Conservation (phyloP, 768 basidiomycete species). For the Coprinellus micaceus region DNA sequence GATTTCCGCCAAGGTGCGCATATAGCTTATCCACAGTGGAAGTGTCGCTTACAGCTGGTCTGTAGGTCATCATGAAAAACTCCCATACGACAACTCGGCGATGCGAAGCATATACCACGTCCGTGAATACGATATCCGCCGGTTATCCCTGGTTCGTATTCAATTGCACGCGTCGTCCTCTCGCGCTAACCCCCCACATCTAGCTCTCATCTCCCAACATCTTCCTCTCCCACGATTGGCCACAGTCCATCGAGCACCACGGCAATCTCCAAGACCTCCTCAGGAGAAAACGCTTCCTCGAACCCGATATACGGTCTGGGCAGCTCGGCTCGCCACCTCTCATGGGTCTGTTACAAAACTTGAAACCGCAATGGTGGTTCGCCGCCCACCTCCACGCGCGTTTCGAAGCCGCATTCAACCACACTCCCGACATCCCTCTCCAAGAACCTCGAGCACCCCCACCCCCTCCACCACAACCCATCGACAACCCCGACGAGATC, state of each 20-base stretch:
- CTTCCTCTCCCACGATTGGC: conserved; percentile 98
- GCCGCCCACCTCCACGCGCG: conserved; percentile 86
- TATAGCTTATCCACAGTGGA: neutral
- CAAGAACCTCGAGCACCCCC: neutral
- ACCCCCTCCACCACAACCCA: conserved; percentile 3
- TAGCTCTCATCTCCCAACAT: conserved; percentile 63
- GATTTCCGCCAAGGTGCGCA: conserved; percentile 67
- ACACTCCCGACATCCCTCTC: conserved; percentile 22
- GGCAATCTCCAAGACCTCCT: conserved; percentile 68
- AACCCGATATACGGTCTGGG: conserved; percentile 60
- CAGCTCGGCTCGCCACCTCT: conserved; percentile 84
- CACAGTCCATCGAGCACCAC: conserved; percentile 75
- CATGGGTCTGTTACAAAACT: conserved; percentile 65
- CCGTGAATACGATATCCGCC: conserved; percentile 78
- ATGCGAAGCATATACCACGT: conserved; percentile 89
- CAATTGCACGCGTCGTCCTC: no score
- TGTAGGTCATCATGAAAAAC: conserved; percentile 71
- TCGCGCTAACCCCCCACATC: no score
- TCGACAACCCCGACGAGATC: conserved; percentile 50
- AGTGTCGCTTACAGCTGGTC: neutral
- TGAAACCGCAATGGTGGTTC: conserved; percentile 89
- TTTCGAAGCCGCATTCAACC: conserved; percentile 68
- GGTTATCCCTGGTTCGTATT: conserved; percentile 63
- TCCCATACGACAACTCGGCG: conserved; percentile 72
- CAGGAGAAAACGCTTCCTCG: conserved; percentile 74